Conservation (phyloP, 306 rosid species). For the Trifolium pratense region DNA sequence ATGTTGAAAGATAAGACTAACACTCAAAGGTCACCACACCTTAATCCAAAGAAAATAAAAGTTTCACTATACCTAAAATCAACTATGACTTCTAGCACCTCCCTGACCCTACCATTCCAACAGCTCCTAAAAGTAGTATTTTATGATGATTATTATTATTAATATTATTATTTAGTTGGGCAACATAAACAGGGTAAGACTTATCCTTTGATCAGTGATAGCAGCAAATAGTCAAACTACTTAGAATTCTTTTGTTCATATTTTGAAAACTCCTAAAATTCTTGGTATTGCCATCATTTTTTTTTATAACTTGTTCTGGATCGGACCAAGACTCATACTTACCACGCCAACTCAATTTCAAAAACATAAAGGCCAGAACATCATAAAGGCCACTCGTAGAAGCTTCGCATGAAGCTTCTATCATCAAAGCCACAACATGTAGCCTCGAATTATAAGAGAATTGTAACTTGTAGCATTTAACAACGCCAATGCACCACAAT, state of each 20-base stretch:
- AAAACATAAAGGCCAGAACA: no score
- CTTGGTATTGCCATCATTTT: not conserved
- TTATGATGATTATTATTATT: not conserved
- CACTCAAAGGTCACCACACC: conserved; percentile 45
- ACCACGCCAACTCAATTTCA: no score
- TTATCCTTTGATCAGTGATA: not conserved
- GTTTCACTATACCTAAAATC: conserved; percentile 43
- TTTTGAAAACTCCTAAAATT: not conserved
- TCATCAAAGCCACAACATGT: no score
- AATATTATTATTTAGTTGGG: not conserved
- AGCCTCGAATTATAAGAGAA: no score
- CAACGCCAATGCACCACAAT: no score
- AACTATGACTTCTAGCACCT: conserved; percentile 44
- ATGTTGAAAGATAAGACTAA: conserved; percentile 44
- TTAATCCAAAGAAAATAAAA: conserved; percentile 7
- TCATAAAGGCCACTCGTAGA: no score
- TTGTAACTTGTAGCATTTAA: no score
- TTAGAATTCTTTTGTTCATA: not conserved
- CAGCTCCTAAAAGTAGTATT: conserved; percentile 28
- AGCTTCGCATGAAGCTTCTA: no score
- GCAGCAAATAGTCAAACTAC: not conserved
- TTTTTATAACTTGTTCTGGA: no score
- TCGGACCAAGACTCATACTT: no score
- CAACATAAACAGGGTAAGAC: not conserved
- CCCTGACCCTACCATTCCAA: conserved; percentile 42